Evolutionary conservation across 495 filamentous ascomycete species (phyloP).

Genomic region (Monascus purpureus): DNA sequence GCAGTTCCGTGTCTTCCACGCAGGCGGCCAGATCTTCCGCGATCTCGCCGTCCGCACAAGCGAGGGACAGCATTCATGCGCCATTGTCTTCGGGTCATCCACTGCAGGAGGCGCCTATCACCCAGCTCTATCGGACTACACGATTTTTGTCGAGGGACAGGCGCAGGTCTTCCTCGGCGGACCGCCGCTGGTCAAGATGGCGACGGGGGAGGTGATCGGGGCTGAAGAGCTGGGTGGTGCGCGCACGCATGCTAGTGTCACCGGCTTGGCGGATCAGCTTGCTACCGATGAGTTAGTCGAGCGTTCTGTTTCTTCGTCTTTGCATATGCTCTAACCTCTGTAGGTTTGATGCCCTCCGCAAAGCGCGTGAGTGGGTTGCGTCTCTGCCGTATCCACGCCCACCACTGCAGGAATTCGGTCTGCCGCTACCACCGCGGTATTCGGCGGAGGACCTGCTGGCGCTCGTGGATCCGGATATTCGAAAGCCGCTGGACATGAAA

Average conservation of each 20-base stretch:
- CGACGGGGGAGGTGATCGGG: constrained; percentile 16
- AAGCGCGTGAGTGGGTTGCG: constrained; percentile 18
- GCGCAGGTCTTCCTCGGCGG: constrained; percentile 20
- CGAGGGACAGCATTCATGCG: constrained; percentile 16
- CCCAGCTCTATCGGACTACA: constrained; percentile 20
- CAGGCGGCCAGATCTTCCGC: constrained; percentile 19
- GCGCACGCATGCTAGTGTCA: constrained; percentile 14
- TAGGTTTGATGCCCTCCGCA: constrained; percentile 21
- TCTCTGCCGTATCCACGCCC: constrained; percentile 6
- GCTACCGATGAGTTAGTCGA: constrained; percentile 15
- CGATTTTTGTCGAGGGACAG: constrained; percentile 21
- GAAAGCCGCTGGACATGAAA: constrained; percentile 18
- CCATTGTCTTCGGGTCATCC: constrained; percentile 21
- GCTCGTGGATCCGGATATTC: constrained; percentile 16
- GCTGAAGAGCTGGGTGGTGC: constrained; percentile 20
- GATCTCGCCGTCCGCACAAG: constrained; percentile 16
- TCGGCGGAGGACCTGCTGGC: constrained; percentile 12
- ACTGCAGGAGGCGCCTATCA: constrained; percentile 24
- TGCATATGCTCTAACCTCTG: too few relatives aligned
- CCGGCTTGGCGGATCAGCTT: constrained; percentile 19
- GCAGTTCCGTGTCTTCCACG: constrained; percentile 21
- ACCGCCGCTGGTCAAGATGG: constrained; percentile 21
- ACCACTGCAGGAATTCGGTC: constrained; percentile 1
- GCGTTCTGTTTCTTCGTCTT: neutral
- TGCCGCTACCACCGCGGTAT: constrained; percentile 7